These are phyloP conservation scores for Acanthamoeba sp. DNA, from an alignment of 208 protist species.

Conservation along the genomic window DNA sequence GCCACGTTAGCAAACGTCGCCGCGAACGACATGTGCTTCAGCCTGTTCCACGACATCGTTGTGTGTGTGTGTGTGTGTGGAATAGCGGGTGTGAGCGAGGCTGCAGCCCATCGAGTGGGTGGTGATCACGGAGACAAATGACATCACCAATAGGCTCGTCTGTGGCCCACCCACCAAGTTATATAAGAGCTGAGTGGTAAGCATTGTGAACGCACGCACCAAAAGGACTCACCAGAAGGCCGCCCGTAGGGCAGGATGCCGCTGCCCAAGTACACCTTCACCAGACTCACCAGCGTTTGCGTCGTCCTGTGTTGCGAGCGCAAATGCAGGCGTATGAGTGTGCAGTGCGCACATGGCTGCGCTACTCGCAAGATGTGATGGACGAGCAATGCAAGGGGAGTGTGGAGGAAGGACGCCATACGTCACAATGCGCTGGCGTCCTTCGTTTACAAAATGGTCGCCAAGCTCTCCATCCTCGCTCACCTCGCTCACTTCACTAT, in stretches of 20 bases:
- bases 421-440: constrained; percentile 50
- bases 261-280: constrained; percentile 72
- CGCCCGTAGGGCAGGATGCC: constrained; percentile 75
- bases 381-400: neutral
- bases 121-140: constrained; percentile 56
- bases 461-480: neutral
- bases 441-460: constrained; percentile 13
- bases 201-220: too few relatives aligned
- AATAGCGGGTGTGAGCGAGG: too few relatives aligned
- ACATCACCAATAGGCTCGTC: constrained; percentile 68
- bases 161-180: too few relatives aligned
- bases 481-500: neutral
- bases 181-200: too few relatives aligned
- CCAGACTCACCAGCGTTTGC: constrained; percentile 64
- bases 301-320: constrained; percentile 36
- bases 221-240: constrained; percentile 73
- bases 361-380: neutral
- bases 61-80: neutral
- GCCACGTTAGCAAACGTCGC: constrained; percentile 65
- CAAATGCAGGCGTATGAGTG: neutral
- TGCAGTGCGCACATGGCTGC: too few relatives aligned
- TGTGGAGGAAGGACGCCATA: neutral
- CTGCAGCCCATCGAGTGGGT: constrained; percentile 70
- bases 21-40: constrained; percentile 60
- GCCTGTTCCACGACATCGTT: neutral